A percentile compares a stretch with the other conserved stretches of the same genome.
Evolutionary conservation across 371 early-diverging fungal genomes (phyloP).

Genomic region (Syncephalastrum sp.): DNA sequence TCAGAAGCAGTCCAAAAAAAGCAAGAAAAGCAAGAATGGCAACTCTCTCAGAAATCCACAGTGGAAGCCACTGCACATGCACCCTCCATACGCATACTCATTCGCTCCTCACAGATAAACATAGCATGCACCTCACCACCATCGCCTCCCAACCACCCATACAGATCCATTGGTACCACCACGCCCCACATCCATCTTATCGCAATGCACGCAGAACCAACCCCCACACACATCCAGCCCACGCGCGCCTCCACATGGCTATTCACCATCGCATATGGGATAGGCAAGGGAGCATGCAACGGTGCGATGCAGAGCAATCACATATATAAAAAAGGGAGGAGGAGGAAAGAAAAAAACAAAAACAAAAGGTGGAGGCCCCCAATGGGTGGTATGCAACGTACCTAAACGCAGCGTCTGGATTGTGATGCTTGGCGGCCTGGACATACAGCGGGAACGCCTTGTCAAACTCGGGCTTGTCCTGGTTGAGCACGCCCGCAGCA

Average conservation of each 20-base stretch:
- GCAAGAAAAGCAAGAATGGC: not conserved
- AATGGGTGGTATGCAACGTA: slow-evolving; percentile 11
- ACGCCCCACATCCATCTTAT: too few species aligned
- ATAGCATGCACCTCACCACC: too few species aligned
- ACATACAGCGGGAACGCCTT: slow-evolving; percentile 66
- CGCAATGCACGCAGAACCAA: too few species aligned
- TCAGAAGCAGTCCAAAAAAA: not conserved
- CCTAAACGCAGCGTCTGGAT: slow-evolving; percentile 64
- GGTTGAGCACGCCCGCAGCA: slow-evolving; percentile 51
- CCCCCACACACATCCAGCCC: too few species aligned
- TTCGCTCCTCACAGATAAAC: too few species aligned
- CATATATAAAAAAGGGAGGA: not conserved
- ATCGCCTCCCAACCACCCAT: too few species aligned
- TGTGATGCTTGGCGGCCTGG: slow-evolving; percentile 64
- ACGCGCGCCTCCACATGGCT: too few species aligned
- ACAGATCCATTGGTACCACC: too few species aligned
- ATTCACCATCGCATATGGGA: not conserved
- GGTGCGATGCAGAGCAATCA: not conserved
- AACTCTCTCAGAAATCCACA: slow-evolving; percentile 5
- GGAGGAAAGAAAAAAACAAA: slow-evolving; percentile 11
- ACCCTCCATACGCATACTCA: too few species aligned
- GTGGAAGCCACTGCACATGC: slow-evolving; percentile 1
- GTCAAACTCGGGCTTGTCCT: slow-evolving; percentile 56
- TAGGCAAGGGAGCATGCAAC: not conserved
- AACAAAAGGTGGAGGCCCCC: not conserved